phyloP scores from a whole-genome alignment of 2,329 filamentous ascomycete genomes.

The Parafenestella ontariensis region DNA sequence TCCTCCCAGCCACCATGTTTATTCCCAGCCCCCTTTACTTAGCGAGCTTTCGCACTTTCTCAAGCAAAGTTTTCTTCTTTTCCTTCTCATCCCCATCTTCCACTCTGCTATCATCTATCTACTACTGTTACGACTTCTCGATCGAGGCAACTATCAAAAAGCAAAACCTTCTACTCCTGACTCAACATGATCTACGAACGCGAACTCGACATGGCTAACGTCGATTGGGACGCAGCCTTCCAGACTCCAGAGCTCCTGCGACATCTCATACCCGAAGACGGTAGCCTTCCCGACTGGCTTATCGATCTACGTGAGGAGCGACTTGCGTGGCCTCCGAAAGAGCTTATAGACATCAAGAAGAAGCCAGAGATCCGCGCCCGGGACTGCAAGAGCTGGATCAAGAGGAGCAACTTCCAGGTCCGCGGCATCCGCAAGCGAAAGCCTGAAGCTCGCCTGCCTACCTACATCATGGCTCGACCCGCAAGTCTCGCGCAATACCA shows the following conservation, averaged over 20 bases:
- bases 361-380: not conserved
- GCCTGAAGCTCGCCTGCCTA: constrained; percentile 8
- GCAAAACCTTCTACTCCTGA: not conserved
- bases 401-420: constrained; percentile 17
- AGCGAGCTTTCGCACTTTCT: not conserved
- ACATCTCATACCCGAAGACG: constrained; percentile 7
- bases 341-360: not conserved
- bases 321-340: not conserved
- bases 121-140: not conserved
- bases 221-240: constrained; percentile 13
- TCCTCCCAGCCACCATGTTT: constrained; percentile 10
- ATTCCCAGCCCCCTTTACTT: not conserved
- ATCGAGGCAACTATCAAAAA: not conserved
- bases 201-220: constrained; percentile 4
- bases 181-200: not conserved
- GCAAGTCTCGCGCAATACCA: constrained; percentile 64
- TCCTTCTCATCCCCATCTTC: not conserved
- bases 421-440: constrained; percentile 22
- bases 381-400: constrained; percentile 22
- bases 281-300: constrained; percentile 11
- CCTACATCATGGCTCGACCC: constrained; percentile 29
- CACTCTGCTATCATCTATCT: not conserved
- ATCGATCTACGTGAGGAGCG: constrained; percentile 6
- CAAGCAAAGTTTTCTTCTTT: not conserved
- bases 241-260: constrained; percentile 2